phyloP scores from a whole-genome alignment of 257 asterid genomes.

The Leonotis leonurus region DNA sequence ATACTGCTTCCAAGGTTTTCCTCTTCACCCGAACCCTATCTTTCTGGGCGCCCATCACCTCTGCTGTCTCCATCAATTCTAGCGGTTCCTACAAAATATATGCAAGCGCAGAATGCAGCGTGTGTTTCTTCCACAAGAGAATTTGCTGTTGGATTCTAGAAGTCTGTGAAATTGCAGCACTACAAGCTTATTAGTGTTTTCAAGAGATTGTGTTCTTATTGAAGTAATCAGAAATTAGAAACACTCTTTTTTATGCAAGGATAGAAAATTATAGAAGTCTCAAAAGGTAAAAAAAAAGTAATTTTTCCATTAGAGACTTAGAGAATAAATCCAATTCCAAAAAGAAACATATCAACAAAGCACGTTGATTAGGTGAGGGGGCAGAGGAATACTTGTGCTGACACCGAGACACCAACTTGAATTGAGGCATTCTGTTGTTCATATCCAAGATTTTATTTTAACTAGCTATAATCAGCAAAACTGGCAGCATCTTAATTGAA shows the following conservation, averaged over 20 bases:
- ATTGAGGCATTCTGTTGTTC: not conserved
- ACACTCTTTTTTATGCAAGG: no score
- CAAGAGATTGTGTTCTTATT: not conserved
- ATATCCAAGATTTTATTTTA: not conserved
- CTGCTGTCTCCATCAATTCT: conserved; percentile 31
- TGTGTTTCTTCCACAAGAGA: conserved; percentile 3
- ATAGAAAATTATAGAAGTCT: not conserved
- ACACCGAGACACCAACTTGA: not conserved
- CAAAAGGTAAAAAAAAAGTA: no score
- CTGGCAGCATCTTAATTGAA: not conserved
- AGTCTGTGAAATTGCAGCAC: conserved; percentile 11
- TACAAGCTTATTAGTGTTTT: conserved; percentile 1
- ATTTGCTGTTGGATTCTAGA: not conserved
- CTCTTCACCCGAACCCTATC: conserved; percentile 67
- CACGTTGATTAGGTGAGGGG: not conserved
- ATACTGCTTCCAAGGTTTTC: conserved; percentile 68
- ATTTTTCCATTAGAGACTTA: no score
- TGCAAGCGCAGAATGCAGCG: not conserved
- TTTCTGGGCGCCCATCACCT: conserved; percentile 31
- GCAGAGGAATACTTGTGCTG: no score
- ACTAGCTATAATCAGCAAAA: conserved; percentile 1
- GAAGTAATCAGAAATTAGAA: not conserved
- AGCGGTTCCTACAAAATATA: not conserved
- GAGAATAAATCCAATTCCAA: no score
- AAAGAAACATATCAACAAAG: no score